Evolutionary conservation across 805 yeast genomes (phyloP).

Genomic region (Cyberlindnera saturnus): DNA sequence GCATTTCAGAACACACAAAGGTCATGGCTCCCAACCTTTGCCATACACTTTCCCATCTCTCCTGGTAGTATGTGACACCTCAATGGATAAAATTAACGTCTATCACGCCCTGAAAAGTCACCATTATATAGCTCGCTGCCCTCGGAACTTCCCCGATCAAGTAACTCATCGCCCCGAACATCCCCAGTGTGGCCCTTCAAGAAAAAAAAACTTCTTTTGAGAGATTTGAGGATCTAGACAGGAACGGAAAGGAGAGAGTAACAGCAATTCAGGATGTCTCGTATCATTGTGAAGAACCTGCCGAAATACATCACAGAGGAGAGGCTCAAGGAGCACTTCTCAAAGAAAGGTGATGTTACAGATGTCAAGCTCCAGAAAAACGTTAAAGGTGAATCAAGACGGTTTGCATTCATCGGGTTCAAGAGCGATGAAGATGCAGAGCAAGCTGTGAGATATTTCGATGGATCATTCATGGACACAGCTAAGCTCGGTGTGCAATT

Average conservation of each 20-base stretch:
- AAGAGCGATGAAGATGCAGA: conserved; percentile 69
- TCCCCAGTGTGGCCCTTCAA: too few species aligned
- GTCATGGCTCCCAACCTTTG: too few species aligned
- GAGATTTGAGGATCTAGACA: background rate
- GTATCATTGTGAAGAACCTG: conserved; percentile 86
- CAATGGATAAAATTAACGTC: too few species aligned
- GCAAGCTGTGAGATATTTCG: conserved; percentile 67
- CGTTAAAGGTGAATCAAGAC: conserved; percentile 78
- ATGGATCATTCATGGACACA: conserved; percentile 78
- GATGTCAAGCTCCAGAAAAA: conserved; percentile 84
- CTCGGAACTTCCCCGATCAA: background rate
- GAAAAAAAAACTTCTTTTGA: conserved; percentile 2
- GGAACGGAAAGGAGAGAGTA: too few species aligned
- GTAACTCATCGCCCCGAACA: background rate
- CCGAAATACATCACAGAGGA: conserved; percentile 77
- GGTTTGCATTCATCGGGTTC: conserved; percentile 92
- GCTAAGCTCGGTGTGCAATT: conserved; percentile 69
- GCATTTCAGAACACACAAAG: too few species aligned
- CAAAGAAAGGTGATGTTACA: conserved; percentile 57
- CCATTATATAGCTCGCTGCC: background rate
- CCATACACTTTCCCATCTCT: too few species aligned
- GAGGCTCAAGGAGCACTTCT: conserved; percentile 61
- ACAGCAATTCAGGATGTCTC: conserved; percentile 46
- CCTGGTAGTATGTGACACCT: too few species aligned
- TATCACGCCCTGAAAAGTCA: too few species aligned